These are phyloP conservation scores for Botryobasidium botryosum DNA, from an alignment of 768 basidiomycete species.

Conservation along the genomic window DNA sequence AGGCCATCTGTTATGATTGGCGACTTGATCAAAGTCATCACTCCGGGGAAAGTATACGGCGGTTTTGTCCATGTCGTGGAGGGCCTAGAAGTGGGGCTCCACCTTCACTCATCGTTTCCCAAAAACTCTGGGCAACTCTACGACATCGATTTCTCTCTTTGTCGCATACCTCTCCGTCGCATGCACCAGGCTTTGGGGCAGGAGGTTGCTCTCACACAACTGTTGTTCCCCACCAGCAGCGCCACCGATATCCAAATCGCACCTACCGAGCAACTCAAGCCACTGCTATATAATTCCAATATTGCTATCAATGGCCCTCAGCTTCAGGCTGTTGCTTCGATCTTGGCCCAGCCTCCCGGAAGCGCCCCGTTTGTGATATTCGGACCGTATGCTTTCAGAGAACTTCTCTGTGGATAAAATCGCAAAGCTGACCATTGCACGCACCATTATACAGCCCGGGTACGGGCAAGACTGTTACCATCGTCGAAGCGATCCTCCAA, in stretches of 20 bases:
- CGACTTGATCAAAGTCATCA: conserved; percentile 20
- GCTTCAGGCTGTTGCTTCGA: conserved; percentile 2
- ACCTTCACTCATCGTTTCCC: background rate
- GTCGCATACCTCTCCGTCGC: background rate
- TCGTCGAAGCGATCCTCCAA: conserved; percentile 45
- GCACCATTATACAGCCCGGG: conserved; percentile 27
- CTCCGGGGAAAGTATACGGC: background rate
- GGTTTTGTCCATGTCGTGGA: background rate
- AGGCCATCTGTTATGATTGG: conserved; percentile 15
- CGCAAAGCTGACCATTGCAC: background rate
- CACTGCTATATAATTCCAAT: background rate
- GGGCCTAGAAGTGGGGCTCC: background rate
- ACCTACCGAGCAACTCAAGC: background rate
- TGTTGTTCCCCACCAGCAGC: too few relatives aligned
- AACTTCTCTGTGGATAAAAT: background rate
- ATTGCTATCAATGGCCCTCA: conserved; percentile 3
- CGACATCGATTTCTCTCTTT: background rate
- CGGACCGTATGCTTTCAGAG: conserved; percentile 7
- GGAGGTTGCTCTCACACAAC: too few relatives aligned
- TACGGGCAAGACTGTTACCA: conserved; percentile 51
- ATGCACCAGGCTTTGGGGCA: conserved; percentile 1
- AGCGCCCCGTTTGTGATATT: conserved; percentile 4
- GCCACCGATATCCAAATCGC: conserved; percentile 3
- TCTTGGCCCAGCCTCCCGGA: background rate
- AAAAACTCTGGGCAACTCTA: background rate